Conservation (phyloP, 306 rosid genomes). For the Vigna reflexopilosa region DNA sequence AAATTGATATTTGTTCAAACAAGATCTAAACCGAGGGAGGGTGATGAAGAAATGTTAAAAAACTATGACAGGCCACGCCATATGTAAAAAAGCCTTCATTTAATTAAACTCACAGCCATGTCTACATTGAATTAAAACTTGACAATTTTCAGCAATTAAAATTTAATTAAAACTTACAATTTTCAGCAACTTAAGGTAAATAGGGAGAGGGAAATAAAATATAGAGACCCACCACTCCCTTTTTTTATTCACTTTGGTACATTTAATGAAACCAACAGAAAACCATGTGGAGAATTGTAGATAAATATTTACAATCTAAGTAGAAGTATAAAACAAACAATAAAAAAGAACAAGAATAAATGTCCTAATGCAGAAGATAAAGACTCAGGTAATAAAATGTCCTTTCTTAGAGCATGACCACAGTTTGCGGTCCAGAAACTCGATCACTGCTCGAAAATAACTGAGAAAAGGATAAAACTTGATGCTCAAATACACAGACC, state of each 20-base stretch:
- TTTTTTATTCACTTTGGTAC: constrained; percentile 8
- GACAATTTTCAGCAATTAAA: constrained; percentile 20
- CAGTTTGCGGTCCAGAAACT: constrained; percentile 29
- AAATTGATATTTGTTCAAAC: constrained; percentile 12
- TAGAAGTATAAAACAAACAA: not conserved
- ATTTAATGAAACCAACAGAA: constrained; percentile 16
- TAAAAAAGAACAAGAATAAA: not conserved
- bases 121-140: constrained; percentile 16
- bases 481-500: constrained; percentile 40
- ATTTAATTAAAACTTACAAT: not conserved
- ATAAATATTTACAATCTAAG: not conserved
- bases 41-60: constrained; percentile 12
- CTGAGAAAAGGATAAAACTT: constrained; percentile 37
- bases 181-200: not conserved
- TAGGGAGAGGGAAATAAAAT: not conserved
- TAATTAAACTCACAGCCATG: not conserved
- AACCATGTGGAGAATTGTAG: constrained; percentile 2
- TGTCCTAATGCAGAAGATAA: constrained; percentile 27
- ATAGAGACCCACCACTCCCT: not conserved
- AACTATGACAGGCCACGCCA: constrained; percentile 13
- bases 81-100: not conserved
- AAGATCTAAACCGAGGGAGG: not conserved
- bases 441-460: not conserved
- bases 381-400: not conserved
- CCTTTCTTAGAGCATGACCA: constrained; percentile 7